Conservation (phyloP, 257 asterid genomes). For the Primulina tabacum region DNA sequence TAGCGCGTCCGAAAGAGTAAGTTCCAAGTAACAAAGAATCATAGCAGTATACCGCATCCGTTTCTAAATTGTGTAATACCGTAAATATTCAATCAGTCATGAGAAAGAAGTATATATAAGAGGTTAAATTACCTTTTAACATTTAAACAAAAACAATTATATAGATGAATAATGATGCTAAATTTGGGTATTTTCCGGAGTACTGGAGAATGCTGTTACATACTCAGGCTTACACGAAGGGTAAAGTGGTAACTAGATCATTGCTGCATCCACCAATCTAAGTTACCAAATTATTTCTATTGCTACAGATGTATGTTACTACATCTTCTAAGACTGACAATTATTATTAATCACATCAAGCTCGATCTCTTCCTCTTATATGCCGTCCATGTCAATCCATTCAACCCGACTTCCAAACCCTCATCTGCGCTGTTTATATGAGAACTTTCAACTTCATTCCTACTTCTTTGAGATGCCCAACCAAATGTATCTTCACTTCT, state of each 20-base stretch:
- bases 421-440: conserved; percentile 33
- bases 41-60: too few relatives aligned
- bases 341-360: conserved; percentile 35
- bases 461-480: conserved; percentile 37
- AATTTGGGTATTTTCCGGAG: neutral
- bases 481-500: conserved; percentile 50
- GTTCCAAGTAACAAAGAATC: too few relatives aligned
- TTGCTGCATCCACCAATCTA: neutral
- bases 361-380: conserved; percentile 83
- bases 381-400: conserved; percentile 70
- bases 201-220: neutral
- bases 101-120: neutral
- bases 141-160: too few relatives aligned
- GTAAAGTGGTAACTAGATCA: neutral
- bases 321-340: neutral
- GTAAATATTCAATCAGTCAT: neutral
- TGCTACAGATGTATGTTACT: neutral
- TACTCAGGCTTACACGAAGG: neutral
- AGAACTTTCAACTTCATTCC: conserved; percentile 51
- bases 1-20: too few relatives aligned
- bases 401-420: conserved; percentile 35
- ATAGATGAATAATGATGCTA: neutral
- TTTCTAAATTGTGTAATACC: too few relatives aligned
- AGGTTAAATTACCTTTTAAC: neutral
- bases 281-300: conserved; percentile 21